phyloP scores from a whole-genome alignment of 2,329 filamentous ascomycete species.

The Peltaster fructicola region DNA sequence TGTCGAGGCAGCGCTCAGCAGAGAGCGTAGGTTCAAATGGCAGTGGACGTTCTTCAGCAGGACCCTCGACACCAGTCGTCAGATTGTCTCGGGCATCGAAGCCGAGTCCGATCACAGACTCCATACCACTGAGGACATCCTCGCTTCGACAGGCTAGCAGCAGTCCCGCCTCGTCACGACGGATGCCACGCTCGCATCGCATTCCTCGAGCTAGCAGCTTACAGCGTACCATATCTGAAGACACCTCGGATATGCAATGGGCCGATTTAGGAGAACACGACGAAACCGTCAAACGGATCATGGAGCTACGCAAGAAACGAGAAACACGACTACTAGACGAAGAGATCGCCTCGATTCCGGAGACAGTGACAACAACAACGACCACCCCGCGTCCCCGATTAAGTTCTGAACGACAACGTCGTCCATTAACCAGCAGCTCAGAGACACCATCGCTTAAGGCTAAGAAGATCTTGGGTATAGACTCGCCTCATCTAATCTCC shows the following conservation, averaged over 20 bases:
- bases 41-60: not conserved
- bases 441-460: no score
- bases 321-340: conserved; percentile 34
- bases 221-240: conserved; percentile 1
- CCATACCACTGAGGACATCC: conserved; percentile 18
- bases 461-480: no score
- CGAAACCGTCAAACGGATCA: conserved; percentile 41
- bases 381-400: no score
- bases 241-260: conserved; percentile 2
- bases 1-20: conserved; percentile 1
- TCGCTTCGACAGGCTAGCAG: conserved; percentile 19
- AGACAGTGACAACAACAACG: conserved; percentile 11
- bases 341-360: conserved; percentile 21
- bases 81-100: not conserved
- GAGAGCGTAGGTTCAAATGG: not conserved
- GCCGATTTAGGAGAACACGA: conserved; percentile 22
- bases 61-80: not conserved
- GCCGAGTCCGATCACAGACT: conserved; percentile 15
- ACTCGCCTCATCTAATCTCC: no score
- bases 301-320: conserved; percentile 39
- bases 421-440: no score
- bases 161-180: conserved; percentile 11
- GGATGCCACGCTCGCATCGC: conserved; percentile 1
- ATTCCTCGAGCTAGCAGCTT: conserved; percentile 1
- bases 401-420: no score